phyloP scores from a whole-genome alignment of 1,284 basidiomycete genomes.

The Exsudoporus floridanus region DNA sequence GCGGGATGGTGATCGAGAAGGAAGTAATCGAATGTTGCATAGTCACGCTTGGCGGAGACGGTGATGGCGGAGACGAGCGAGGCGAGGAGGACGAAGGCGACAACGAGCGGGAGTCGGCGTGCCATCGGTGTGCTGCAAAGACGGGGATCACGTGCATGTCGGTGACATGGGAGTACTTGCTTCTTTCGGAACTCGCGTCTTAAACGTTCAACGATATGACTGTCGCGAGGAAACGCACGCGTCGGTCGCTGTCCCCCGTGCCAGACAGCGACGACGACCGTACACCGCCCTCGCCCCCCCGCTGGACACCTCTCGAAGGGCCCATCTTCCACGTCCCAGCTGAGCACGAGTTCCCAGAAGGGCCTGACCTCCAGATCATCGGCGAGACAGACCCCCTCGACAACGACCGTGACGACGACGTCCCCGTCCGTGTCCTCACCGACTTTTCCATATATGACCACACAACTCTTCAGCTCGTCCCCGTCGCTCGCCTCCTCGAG shows the following conservation, averaged over 20 bases:
- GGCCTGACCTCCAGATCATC: slow-evolving; percentile 33
- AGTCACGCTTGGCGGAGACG: slow-evolving; percentile 51
- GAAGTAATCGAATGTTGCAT: slow-evolving; percentile 89
- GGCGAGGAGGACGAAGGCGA: slow-evolving; percentile 38
- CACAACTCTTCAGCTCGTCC: slow-evolving; percentile 37
- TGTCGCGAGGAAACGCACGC: slow-evolving; percentile 26
- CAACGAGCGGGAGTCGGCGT: slow-evolving; percentile 17
- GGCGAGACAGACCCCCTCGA: slow-evolving; percentile 34
- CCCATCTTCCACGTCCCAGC: slow-evolving; percentile 10
- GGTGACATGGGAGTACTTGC: not conserved
- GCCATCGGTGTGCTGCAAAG: slow-evolving; percentile 13
- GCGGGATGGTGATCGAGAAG: slow-evolving; percentile 73
- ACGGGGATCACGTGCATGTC: slow-evolving; percentile 25
- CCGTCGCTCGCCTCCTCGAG: slow-evolving; percentile 38
- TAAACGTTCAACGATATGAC: slow-evolving; percentile 24
- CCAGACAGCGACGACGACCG: slow-evolving; percentile 22
- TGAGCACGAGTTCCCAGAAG: slow-evolving; percentile 33
- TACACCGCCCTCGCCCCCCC: slow-evolving; percentile 1
- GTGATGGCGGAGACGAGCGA: slow-evolving; percentile 33
- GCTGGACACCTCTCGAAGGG: not conserved
- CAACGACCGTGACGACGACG: slow-evolving; percentile 31
- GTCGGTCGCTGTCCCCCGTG: slow-evolving; percentile 24
- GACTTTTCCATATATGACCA: slow-evolving; percentile 52
- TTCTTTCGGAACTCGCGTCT: not conserved
- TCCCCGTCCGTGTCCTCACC: slow-evolving; percentile 54